Evolutionary conservation across 805 yeast genomes (phyloP), one percentile per base, ranked within the genome.

Genomic region (Millerozyma acaciae): DNA sequence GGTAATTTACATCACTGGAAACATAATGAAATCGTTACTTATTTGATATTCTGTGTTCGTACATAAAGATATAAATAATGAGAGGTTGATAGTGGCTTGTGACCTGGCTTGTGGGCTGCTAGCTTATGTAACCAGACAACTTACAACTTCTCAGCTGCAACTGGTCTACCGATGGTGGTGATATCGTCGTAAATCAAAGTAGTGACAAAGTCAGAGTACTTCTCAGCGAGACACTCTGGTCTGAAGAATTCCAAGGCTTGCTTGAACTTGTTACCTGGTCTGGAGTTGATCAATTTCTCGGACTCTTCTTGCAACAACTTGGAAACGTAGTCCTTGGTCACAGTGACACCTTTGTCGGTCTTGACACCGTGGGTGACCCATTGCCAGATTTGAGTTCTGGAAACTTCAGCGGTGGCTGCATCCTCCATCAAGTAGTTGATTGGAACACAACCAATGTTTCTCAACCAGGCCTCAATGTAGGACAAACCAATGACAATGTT

Each of bases 391-490:
- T 83, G 90, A 40, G 87, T 73, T 65, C 93, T 75, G 22, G 89
- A 80, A 24, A 84, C 94, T 61, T 84, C 94, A 25, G 93, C 90
- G 32, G 94, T 84, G 21, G 93, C 93, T 18, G 94, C 94, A 59
- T 84, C 94, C 62, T 84, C 94, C 94, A 84, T 84, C 59, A 84
- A 68, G 57, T 78, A 76, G 66, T 84, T 83, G 57, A 84, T 84
- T 45, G 94, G 90, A 40, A 82, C 89, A 70, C 93, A 84, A 10
- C 94, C 94, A 34, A 78, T 64, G 39, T 87, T 87, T 56, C 88
- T 73, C 49, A 83, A 72, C 94, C 94, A 84, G 19, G 89, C 85
- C 63, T 84, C 93, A 71, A 83, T 83, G 57, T 84, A 84, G 43
- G 80, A 76, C 45, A 84, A 65, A 26, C 93, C 93, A 58, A 84